Conservation (phyloP, 805 yeast genomes). For the Saccharomycopsis sp. region DNA sequence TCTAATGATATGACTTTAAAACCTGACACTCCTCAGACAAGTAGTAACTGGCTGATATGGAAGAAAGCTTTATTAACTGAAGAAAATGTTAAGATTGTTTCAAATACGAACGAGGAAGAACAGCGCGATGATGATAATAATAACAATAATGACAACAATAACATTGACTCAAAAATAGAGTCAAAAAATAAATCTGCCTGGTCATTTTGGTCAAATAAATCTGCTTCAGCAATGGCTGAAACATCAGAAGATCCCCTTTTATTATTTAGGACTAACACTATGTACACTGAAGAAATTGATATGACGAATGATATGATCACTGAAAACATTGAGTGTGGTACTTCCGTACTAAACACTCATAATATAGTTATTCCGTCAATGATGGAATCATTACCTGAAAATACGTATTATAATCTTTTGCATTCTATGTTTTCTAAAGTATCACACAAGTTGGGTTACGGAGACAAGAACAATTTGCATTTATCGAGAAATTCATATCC, state of each 20-base stretch:
- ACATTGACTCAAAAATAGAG: too few relatives aligned
- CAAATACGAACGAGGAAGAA: not conserved
- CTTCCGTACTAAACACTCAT: not conserved
- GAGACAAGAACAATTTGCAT: not conserved
- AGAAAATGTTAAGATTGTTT: not conserved
- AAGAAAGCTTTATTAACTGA: too few relatives aligned
- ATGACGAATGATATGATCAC: not conserved
- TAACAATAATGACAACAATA: not conserved
- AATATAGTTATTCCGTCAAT: constrained; percentile 18
- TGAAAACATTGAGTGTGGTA: constrained; percentile 5
- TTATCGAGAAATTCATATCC: constrained; percentile 12
- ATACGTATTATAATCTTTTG: constrained; percentile 6
- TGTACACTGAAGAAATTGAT: constrained; percentile 10
- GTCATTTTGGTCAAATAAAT: constrained; percentile 8
- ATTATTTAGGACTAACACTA: constrained; percentile 9
- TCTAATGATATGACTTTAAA: not conserved
- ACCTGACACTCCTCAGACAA: not conserved
- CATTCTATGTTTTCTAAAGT: not conserved
- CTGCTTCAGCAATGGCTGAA: constrained; percentile 5
- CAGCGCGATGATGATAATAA: not conserved
- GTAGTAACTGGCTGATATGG: not conserved
- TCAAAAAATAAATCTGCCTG: too few relatives aligned
- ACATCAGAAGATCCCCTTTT: not conserved
- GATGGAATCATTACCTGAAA: constrained; percentile 17
- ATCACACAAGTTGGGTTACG: not conserved